Percentiles rank a stretch among this genome's conserved stretches.
Conservation (phyloP, 1,284 basidiomycete species). For the Leccinum fallax region DNA sequence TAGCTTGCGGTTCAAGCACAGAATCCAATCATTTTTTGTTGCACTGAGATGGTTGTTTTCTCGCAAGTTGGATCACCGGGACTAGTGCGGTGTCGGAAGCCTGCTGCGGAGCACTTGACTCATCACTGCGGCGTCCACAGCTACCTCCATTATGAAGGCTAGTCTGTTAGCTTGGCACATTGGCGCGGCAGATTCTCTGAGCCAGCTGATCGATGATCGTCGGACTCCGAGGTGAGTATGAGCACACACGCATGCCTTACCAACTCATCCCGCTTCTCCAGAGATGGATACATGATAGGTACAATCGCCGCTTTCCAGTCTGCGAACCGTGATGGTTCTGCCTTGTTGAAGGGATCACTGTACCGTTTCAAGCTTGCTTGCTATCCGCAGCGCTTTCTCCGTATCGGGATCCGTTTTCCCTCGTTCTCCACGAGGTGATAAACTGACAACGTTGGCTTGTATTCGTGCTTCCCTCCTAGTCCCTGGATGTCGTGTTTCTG, state of each 20-base stretch:
- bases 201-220: background rate
- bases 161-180: background rate
- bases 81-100: too few relatives aligned
- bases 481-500: constrained; percentile 9
- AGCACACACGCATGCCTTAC: background rate
- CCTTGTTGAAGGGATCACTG: background rate
- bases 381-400: background rate
- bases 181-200: background rate
- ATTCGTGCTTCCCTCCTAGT: background rate
- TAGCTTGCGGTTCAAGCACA: too few relatives aligned
- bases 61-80: too few relatives aligned
- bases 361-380: background rate
- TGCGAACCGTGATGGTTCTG: background rate
- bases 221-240: background rate
- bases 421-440: background rate
- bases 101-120: too few relatives aligned
- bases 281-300: background rate
- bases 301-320: background rate
- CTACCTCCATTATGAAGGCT: background rate
- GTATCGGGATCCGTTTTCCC: background rate
- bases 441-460: background rate
- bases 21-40: too few relatives aligned
- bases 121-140: background rate
- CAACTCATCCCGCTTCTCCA: background rate
- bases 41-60: too few relatives aligned